A percentile compares a stretch with the other conserved stretches of the same genome.
phyloP scores from a whole-genome alignment of 345 rosid species.

The Syzygium oleosum region DNA sequence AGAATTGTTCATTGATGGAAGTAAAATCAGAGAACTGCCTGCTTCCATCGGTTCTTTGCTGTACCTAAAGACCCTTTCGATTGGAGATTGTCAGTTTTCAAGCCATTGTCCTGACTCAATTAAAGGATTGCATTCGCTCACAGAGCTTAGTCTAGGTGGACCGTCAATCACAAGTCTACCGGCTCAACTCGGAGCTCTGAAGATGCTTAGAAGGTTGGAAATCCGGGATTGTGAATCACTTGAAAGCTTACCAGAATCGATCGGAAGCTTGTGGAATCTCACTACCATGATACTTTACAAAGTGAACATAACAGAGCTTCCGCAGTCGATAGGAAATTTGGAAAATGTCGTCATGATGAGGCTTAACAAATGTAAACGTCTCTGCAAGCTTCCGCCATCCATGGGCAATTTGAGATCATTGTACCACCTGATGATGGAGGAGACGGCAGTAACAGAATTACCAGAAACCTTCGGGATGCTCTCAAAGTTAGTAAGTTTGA shows the following conservation, averaged over 20 bases:
- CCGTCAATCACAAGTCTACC: constrained; percentile 26
- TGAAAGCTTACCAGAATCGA: constrained; percentile 26
- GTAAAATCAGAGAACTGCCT: constrained; percentile 33
- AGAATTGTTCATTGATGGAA: constrained; percentile 1
- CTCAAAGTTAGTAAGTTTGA: constrained; percentile 20
- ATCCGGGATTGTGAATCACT: constrained; percentile 19
- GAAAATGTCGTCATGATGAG: constrained; percentile 21
- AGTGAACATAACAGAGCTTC: constrained; percentile 26
- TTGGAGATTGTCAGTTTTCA: constrained; percentile 15
- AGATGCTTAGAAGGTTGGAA: constrained; percentile 24
- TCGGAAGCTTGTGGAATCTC: constrained; percentile 23
- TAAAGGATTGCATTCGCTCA: constrained; percentile 21
- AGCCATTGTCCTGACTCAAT: constrained; percentile 31
- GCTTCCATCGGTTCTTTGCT: constrained; percentile 23
- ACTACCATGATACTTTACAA: constrained; percentile 13
- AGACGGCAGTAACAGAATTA: constrained; percentile 23
- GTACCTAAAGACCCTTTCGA: constrained; percentile 15
- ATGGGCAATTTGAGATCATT: constrained; percentile 31
- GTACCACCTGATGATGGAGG: constrained; percentile 28
- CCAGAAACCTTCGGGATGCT: constrained; percentile 39
- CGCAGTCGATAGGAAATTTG: constrained; percentile 31
- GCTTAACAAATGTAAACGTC: constrained; percentile 17
- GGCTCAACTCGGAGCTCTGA: constrained; percentile 23
- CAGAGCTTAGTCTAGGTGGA: constrained; percentile 17
- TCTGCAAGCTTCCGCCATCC: constrained; percentile 35